Evolutionary conservation across 192 early-diverging fungal genomes (phyloP), one percentile per base, ranked within the genome.

Genomic region (Linnemannia exigua): DNA sequence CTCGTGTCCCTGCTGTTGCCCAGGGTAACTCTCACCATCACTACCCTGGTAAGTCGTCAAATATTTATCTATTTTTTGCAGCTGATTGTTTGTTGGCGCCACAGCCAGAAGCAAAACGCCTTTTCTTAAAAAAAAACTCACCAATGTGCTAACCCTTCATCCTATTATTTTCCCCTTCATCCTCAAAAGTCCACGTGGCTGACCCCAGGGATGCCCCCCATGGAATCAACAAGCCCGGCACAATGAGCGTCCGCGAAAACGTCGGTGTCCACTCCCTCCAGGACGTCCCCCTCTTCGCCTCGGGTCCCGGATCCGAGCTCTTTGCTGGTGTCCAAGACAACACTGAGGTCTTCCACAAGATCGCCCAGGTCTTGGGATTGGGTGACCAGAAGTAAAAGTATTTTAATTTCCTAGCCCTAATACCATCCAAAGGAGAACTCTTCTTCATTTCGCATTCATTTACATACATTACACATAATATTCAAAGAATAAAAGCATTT

Each of bases 271-370:
- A 89, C 61, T 84, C 87, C 15, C 78, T 89, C 68, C 79, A 78
- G 69, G 88, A 89, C 67, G 88, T 89, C 5, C 81, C 83, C 66
- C 41, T 89, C 35, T 89, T 82, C 52, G 69, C 84, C 54, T 61
- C 78, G 31, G 87, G 88, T 16, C 88, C 88, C 47, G 75, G 85
- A 22, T 79, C 84, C 22, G 63, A 79, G 12, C 47, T 89, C 5
- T 89, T 87, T 47, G 67, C 70, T 54, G 81, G 80, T 71, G 82
- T 77, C 20, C 75, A 75, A 67, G 88, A 89, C 28, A 89, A 89
- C 74, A 84, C 81, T 51, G 79, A 89, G 72, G 58, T 89, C 52
- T 89, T 87, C 66, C 87, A 87, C 73, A 88, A 87, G 86, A 88
- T 88, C 75, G 71, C 88, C 19, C 51, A 87, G 71, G 86, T 80